Percentiles rank a stretch among this genome's conserved stretches.
These are phyloP conservation scores for Poterioochromonas sp. DNA, from an alignment of 352 stramenopile genomes.

Conservation along the genomic window DNA sequence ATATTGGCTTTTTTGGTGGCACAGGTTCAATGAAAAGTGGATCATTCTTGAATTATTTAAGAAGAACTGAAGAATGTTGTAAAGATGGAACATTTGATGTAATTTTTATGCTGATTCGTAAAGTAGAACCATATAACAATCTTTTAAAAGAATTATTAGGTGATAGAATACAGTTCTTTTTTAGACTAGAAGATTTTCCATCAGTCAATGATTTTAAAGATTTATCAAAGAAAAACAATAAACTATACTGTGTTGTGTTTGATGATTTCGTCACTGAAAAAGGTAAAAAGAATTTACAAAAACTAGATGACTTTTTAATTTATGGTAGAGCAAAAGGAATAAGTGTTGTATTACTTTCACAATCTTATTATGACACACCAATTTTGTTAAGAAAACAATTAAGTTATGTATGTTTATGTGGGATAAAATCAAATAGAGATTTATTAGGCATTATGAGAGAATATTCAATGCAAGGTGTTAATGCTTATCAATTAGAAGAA, in stretches of 20 bases:
- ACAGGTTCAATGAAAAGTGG: background rate
- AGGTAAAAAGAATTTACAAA: background rate
- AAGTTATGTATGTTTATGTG: background rate
- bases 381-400: background rate
- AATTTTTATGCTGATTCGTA: background rate
- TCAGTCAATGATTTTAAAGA: background rate
- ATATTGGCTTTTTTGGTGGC: background rate
- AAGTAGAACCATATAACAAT: background rate
- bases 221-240: constrained; percentile 4
- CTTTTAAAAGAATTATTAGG: background rate
- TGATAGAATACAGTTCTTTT: background rate
- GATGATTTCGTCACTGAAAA: background rate
- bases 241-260: background rate
- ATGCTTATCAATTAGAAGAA: background rate
- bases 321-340: background rate
- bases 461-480: background rate
- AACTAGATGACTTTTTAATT: background rate
- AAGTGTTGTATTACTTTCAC: background rate
- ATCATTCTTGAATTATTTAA: background rate
- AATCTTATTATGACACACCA: background rate
- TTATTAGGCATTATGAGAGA: background rate
- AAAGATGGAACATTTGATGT: background rate
- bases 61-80: background rate
- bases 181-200: background rate
- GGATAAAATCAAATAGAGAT: background rate